Base-by-base conservation (phyloP, 257 asterid genomes). In the Ocimum tenuiflorum region DNA sequence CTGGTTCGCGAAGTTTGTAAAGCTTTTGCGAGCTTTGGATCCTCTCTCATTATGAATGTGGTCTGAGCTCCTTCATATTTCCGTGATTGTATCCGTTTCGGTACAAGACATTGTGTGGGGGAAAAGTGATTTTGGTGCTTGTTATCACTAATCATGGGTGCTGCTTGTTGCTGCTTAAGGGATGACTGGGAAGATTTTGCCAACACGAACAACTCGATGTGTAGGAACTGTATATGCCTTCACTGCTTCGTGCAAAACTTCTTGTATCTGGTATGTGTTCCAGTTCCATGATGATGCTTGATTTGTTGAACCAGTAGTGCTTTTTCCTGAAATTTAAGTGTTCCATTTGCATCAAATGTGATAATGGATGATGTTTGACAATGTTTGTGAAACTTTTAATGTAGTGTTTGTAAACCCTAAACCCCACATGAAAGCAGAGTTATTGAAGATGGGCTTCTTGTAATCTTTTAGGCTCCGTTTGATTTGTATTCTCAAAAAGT, bases 101-200 rank as follows among this genome's bases (percentile, higher is more conserved):
- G 52, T 45, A n/a, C 48, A 43, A 63, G 81, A 70, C 41, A 58
- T 48, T 41, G 50, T 33, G 74, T 51, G 53, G 53, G n/a, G 43
- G 55, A 38, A 65, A 63, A n/a, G 52, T 63, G 36, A 35, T 56
- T 73, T 58, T 5, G 62, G 66, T 17, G 48, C 19, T 68, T 63
- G 20, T 71, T 27, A 67, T 43, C 57, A 46, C 60, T 47, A 47
- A 73, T 73, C 69, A 92, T 92, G 99, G 96, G 99, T 74, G 82
- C 91, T 72, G 80, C 75, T 50, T 92, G 96, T 79, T 89, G 97
- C 82, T 92, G 97, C 77, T 78, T 88, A 80, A 80, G 80, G 76
- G 88, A 76, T 67, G 99, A 87, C 20, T 92, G 75, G 13, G 96
- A 86, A 33, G 94, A 92, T 63, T 80, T 80, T 46, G 73, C 88